phyloP scores from a whole-genome alignment of 169 alveolate species.

The Perkinsus olseni region DNA sequence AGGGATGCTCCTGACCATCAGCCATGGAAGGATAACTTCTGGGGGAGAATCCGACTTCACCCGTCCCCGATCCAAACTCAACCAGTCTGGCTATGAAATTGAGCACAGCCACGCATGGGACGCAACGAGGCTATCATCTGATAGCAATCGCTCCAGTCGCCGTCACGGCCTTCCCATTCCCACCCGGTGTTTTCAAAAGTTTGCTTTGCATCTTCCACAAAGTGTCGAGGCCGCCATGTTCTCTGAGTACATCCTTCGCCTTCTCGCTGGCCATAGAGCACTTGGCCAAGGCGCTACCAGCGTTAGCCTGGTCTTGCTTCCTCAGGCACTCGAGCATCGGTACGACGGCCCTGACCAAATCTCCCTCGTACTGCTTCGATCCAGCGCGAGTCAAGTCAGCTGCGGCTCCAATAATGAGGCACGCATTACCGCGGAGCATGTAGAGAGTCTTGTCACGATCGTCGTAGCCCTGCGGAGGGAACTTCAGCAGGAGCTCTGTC shows the following conservation, averaged over 20 bases:
- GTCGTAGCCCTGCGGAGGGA: not conserved
- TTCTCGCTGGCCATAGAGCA: not conserved
- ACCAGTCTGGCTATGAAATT: too few species aligned
- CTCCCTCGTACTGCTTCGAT: not conserved
- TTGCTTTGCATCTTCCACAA: not conserved
- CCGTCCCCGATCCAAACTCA: too few species aligned
- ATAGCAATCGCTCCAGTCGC: not conserved
- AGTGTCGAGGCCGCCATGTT: not conserved
- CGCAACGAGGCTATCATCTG: not conserved
- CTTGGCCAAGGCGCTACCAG: not conserved
- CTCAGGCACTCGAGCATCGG: not conserved
- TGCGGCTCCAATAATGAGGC: not conserved
- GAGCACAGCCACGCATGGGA: too few species aligned
- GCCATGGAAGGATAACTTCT: not conserved
- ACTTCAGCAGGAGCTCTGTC: not conserved
- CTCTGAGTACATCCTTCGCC: not conserved
- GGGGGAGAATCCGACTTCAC: too few species aligned
- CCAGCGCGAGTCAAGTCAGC: not conserved
- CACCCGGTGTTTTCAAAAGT: not conserved
- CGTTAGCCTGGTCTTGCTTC: not conserved
- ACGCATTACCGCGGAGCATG: not conserved
- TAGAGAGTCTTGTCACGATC: not conserved
- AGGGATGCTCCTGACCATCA: not conserved
- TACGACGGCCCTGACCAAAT: not conserved
- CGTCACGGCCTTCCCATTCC: constrained; percentile 9